Base-by-base conservation (phyloP, 208 protist species). In the Tetramitus jugosus region DNA sequence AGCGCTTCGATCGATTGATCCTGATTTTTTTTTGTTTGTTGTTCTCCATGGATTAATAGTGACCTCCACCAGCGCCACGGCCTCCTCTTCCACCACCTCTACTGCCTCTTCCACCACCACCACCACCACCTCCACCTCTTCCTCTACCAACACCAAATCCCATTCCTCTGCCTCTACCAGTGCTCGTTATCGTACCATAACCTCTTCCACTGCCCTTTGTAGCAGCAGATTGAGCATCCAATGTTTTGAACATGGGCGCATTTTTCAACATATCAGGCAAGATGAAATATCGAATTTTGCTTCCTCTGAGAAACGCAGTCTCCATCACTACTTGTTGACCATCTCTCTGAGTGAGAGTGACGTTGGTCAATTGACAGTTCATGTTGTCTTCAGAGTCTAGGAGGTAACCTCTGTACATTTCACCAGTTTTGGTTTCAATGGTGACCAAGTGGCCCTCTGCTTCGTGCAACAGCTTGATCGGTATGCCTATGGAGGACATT, bases 381-480 rank as follows among this genome's bases (percentile, higher is more conserved):
- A 97, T 94, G 75, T 88, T 94, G 49, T 94, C 88, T 87, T 95
- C 87, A 40, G 91, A 78, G 49, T 94, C 89, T 31, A 81, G 83
- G 13, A 97, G 76, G 0, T 85, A 91, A 60, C 94, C 94, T 20
- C 87, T 86, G 81, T 93, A 95, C 0, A 94, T 76, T 80, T 96
- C 92, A 35, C 93, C 92, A 3, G 88, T 94, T 49, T 82, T 87
- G 23, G 96, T 80, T 81, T 97, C 93, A 52, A 96, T 79, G 7
- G 92, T 92, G 10, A 97, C 84, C 26, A 87, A 85, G 23, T 90
- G 89, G 71, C 91, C 89, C 31, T 93, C 82, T 4, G 92, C 87
- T 83, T 97, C 93, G 71, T 91, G 92, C 31, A 97, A 87, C 49
- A 97, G 84, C 83, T 96, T 97, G 26, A 97, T 79, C 31, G 92